Base-by-base conservation (phyloP, 768 basidiomycete species). In the Naganishia vishniacii region DNA sequence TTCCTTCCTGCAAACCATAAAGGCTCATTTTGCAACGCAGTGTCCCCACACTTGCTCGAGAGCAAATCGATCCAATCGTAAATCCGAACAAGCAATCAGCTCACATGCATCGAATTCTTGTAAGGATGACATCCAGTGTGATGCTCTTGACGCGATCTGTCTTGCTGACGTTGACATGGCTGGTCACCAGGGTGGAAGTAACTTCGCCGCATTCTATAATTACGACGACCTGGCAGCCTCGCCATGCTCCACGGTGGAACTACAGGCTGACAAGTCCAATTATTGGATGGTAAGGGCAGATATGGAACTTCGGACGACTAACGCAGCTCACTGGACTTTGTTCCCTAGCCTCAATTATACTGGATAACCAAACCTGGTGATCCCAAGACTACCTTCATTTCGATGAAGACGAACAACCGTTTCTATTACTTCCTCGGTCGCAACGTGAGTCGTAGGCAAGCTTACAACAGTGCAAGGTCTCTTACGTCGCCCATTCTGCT, bases 21-120 rank as follows among this genome's bases (percentile, higher is more conserved):
- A 11, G 8, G 18, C 53, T 68, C 42, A 15, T 44, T 18, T 44
- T 5, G 9, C 18, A n/a, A 20, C 56, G 66, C 34, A 68, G 63
- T 32, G 58, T 69, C 23, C 66, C 68, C 56, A 61, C 59, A 2
- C 66, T 75, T 26, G 69, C 58, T 44, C 70, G 67, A 42, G 72
- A 73, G 63, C 62, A 65, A 40, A 49, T 75, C 29, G 74, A 75
- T 62, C 73, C 74, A 1, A 68, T 75, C 42, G 69, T 75, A 45
- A 68, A 59, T 37, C 70, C 71, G 31, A 73, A 73, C 49, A 48
- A 32, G 4, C 62, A 68, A 16, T 45, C 63, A 25, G 47, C 59
- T 15, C 74, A 75, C 53, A 72, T 73, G 74, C 74, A 75, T 68
- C 66, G 70, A 60, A 64, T 75, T 53, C 48, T 72, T 45, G 73